Conservation (phyloP, 2,329 filamentous ascomycete species). For the Camillea tinctor region DNA sequence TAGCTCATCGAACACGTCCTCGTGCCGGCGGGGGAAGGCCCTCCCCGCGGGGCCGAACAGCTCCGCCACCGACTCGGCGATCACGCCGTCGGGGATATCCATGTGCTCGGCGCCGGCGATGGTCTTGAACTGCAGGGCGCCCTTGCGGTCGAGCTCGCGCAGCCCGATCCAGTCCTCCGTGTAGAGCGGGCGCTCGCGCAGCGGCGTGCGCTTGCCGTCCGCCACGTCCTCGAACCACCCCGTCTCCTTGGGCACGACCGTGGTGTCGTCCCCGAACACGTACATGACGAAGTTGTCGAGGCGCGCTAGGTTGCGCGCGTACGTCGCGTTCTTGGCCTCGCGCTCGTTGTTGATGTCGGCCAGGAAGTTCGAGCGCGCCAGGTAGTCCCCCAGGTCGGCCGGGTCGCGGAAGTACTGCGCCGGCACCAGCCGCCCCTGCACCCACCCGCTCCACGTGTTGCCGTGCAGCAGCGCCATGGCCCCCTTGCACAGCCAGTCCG, state of each 20-base stretch:
- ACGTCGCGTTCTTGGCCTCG: constrained; percentile 66
- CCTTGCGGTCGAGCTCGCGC: constrained; percentile 73
- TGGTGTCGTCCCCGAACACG: constrained; percentile 81
- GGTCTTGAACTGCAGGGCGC: constrained; percentile 72
- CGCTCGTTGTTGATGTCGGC: constrained; percentile 98
- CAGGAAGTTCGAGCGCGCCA: constrained; percentile 80
- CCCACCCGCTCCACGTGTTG: constrained; percentile 77
- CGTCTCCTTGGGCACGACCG: constrained; percentile 86
- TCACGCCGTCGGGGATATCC: constrained; percentile 64
- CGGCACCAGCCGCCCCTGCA: constrained; percentile 79
- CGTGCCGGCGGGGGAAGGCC: constrained; percentile 7
- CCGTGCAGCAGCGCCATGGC: constrained; percentile 75
- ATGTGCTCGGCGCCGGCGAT: constrained; percentile 76
- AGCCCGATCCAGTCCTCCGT: constrained; percentile 92
- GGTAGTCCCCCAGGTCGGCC: constrained; percentile 66
- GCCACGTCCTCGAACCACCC: constrained; percentile 90
- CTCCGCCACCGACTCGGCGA: constrained; percentile 64
- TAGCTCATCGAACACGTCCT: not conserved
- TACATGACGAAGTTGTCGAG: constrained; percentile 85
- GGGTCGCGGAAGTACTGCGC: constrained; percentile 91
- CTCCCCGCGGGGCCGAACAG: constrained; percentile 60
- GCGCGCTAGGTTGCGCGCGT: constrained; percentile 66
- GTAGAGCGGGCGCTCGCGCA: constrained; percentile 73
- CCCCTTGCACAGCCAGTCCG: constrained; percentile 78
- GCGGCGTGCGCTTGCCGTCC: constrained; percentile 61